A percentile compares a stretch with the other conserved stretches of the same genome.
Conservation (phyloP, 306 rosid genomes). For the Canavalia ensiformis region DNA sequence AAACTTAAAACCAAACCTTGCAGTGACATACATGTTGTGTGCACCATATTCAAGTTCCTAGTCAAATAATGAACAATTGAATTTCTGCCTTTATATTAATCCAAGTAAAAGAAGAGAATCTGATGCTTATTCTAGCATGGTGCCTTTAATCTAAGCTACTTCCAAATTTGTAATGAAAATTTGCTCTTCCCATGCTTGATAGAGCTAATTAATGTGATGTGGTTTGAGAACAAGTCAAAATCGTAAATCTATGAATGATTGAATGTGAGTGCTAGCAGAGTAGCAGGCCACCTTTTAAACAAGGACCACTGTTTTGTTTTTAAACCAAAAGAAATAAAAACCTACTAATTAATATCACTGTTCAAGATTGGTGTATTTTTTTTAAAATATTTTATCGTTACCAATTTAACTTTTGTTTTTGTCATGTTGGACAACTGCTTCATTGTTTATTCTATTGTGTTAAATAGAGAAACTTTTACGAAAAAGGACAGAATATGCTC, state of each 20-base stretch:
- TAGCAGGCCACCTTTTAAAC: background rate
- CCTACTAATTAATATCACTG: background rate
- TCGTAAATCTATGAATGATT: background rate
- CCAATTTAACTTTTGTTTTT: background rate
- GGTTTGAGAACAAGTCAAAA: background rate
- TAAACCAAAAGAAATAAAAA: background rate
- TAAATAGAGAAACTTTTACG: background rate
- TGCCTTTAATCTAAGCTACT: background rate
- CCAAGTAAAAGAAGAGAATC: background rate
- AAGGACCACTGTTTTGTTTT: background rate
- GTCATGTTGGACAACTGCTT: background rate
- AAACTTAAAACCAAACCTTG: background rate
- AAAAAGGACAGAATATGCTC: background rate
- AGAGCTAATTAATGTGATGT: background rate
- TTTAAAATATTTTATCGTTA: too few relatives aligned
- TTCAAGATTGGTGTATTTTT: background rate
- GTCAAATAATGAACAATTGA: conserved; percentile 16
- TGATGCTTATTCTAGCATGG: background rate
- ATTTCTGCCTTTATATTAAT: conserved; percentile 3
- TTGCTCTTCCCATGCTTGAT: background rate
- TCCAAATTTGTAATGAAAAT: background rate
- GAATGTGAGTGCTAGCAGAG: background rate
- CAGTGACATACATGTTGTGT: background rate
- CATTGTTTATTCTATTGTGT: background rate
- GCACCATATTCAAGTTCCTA: background rate